Conservation (phyloP, 495 filamentous ascomycete species). For the Aspergillus sclerotiicarbonarius region DNA sequence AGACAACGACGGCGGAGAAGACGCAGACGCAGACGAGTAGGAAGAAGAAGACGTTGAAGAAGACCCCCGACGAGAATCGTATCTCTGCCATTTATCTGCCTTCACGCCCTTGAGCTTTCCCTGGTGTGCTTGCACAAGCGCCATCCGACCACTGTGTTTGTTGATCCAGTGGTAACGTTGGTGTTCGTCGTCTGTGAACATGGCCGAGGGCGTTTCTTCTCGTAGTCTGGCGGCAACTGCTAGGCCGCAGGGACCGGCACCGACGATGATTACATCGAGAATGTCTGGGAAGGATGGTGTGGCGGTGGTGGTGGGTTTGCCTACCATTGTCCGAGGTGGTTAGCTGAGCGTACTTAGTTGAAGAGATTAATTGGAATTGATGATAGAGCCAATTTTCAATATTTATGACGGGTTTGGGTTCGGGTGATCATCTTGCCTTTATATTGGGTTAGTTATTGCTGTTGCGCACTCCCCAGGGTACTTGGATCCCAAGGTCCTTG, state of each 20-base stretch:
- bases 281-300: slow-evolving; percentile 29
- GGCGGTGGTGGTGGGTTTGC: background rate
- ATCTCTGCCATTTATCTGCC: slow-evolving; percentile 30
- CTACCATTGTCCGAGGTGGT: background rate
- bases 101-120: slow-evolving; percentile 30
- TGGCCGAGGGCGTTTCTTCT: slow-evolving; percentile 59
- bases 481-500: slow-evolving; percentile 40
- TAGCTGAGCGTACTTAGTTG: background rate
- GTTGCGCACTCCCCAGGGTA: slow-evolving; percentile 28
- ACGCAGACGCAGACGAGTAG: slow-evolving; percentile 32
- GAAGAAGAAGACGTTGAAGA: slow-evolving; percentile 22
- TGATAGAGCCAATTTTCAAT: background rate
- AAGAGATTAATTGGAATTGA: background rate
- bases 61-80: background rate
- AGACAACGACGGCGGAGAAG: slow-evolving; percentile 29
- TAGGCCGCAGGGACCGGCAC: slow-evolving; percentile 62
- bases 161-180: slow-evolving; percentile 64
- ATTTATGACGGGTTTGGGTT: background rate
- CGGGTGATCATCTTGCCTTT: background rate
- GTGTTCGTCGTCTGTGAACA: slow-evolving; percentile 67
- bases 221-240: slow-evolving; percentile 57
- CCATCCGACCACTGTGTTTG: slow-evolving; percentile 49
- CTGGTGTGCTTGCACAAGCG: slow-evolving; percentile 33
- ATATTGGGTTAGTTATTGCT: background rate
- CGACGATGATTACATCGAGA: slow-evolving; percentile 59